A percentile compares a stretch with the other conserved stretches of the same genome.
phyloP scores from a whole-genome alignment of 805 yeast species.

The Pichia gijzeniarum region DNA sequence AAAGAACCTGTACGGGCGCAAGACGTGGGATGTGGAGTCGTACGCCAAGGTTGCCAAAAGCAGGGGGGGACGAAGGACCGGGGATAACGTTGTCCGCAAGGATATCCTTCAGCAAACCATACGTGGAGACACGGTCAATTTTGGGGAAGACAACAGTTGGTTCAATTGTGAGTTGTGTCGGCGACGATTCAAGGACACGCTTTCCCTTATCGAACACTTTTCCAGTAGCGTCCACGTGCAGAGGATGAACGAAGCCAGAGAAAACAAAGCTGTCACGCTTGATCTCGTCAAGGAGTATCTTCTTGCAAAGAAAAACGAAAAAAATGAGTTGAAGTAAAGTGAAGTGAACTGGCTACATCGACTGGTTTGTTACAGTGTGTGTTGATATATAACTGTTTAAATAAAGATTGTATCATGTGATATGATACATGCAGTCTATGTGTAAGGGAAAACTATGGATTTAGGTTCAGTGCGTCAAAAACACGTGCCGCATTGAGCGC shows the following conservation, averaged over 20 bases:
- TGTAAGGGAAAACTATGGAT: no score
- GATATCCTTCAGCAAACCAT: no score
- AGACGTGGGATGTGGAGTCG: conserved; percentile 67
- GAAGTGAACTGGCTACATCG: no score
- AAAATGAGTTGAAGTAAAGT: no score
- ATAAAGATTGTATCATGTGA: no score
- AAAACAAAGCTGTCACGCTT: conserved; percentile 35
- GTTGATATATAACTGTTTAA: no score
- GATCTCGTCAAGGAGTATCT: conserved; percentile 38
- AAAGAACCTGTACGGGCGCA: conserved; percentile 42
- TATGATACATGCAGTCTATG: no score
- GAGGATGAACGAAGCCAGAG: conserved; percentile 30
- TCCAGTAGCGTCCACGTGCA: conserved; percentile 64
- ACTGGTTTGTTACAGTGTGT: no score
- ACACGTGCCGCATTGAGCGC: conserved; percentile 18
- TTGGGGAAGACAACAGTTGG: conserved; percentile 51
- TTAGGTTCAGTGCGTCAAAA: not conserved
- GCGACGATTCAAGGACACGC: conserved; percentile 73
- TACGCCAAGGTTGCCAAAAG: conserved; percentile 45
- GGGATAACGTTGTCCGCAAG: no score
- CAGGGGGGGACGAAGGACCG: conserved; percentile 8
- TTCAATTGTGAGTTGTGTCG: conserved; percentile 80
- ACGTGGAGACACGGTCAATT: not conserved
- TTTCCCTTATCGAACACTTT: conserved; percentile 77
- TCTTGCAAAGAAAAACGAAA: no score